Conservation (phyloP, 2,329 filamentous ascomycete species). For the Curvularia hawaiiensis region DNA sequence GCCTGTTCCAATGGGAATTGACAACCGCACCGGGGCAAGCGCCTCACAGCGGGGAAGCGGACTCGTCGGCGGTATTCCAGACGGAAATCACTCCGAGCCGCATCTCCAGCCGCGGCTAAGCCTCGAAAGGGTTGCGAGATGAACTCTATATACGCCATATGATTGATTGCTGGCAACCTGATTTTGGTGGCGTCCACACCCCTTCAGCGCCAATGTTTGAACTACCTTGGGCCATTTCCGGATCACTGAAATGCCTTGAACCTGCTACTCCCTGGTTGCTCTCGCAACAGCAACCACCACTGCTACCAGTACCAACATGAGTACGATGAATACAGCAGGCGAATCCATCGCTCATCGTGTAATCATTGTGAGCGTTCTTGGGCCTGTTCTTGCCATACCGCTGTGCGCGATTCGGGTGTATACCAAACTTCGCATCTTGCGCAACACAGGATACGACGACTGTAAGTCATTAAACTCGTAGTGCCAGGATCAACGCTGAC, state of each 20-base stretch:
- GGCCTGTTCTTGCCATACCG: slow-evolving; percentile 18
- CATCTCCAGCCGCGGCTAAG: not conserved
- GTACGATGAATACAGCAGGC: not conserved
- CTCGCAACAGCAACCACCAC: not conserved
- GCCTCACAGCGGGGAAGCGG: slow-evolving; percentile 3
- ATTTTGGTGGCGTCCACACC: not conserved
- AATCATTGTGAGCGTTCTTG: slow-evolving; percentile 17
- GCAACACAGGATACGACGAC: slow-evolving; percentile 21
- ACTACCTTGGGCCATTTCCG: not conserved
- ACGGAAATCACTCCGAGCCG: not conserved
- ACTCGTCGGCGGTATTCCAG: not conserved
- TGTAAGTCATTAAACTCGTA: slow-evolving; percentile 5
- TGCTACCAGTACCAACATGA: not conserved
- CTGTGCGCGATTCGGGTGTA: slow-evolving; percentile 20
- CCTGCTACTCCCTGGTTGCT: not conserved
- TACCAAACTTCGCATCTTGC: slow-evolving; percentile 20
- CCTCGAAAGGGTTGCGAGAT: not conserved
- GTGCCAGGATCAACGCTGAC: not conserved
- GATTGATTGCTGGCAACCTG: not conserved
- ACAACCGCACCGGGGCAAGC: not conserved
- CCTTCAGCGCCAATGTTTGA: not conserved
- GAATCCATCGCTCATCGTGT: slow-evolving; percentile 25
- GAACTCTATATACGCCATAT: slow-evolving; percentile 2
- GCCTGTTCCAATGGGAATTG: not conserved
- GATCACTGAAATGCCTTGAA: not conserved